Evolutionary conservation across 352 stramenopile species (phyloP).

Genomic region (Globisporangium canariense): DNA sequence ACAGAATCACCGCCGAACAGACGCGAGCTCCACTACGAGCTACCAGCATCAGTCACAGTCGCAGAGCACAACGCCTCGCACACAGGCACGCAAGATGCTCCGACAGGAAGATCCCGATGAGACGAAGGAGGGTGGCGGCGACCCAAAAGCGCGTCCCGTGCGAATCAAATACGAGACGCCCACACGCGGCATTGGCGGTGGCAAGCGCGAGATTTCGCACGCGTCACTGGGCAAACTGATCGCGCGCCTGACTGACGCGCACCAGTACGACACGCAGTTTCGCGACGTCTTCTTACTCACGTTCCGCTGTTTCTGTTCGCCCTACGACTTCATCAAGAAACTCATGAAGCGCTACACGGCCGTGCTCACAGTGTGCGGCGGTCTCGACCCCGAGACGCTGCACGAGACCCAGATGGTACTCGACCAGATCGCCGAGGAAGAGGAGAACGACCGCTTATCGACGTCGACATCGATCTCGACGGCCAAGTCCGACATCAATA

Average conservation of each 20-base stretch:
- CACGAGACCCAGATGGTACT: conserved; percentile 60
- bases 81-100: conserved; percentile 21
- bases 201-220: conserved; percentile 83
- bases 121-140: conserved; percentile 11
- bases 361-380: conserved; percentile 54
- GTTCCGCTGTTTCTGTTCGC: conserved; percentile 75
- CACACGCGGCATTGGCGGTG: conserved; percentile 47
- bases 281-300: conserved; percentile 83
- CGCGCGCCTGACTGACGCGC: conserved; percentile 76
- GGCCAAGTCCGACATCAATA: conserved; percentile 75
- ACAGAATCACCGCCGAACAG: not conserved
- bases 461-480: conserved; percentile 66
- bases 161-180: conserved; percentile 74
- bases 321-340: conserved; percentile 88
- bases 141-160: conserved; percentile 42
- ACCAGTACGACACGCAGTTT: conserved; percentile 86
- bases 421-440: conserved; percentile 65
- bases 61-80: conserved; percentile 18
- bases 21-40: not conserved
- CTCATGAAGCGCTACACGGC: conserved; percentile 83
- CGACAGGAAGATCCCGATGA: conserved; percentile 7
- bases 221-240: conserved; percentile 83
- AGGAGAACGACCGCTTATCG: conserved; percentile 53
- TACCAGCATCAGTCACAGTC: conserved; percentile 3
- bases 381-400: conserved; percentile 45